phyloP scores from a whole-genome alignment of 352 stramenopile genomes.

The Hyaloperonospora arabidopsidis region DNA sequence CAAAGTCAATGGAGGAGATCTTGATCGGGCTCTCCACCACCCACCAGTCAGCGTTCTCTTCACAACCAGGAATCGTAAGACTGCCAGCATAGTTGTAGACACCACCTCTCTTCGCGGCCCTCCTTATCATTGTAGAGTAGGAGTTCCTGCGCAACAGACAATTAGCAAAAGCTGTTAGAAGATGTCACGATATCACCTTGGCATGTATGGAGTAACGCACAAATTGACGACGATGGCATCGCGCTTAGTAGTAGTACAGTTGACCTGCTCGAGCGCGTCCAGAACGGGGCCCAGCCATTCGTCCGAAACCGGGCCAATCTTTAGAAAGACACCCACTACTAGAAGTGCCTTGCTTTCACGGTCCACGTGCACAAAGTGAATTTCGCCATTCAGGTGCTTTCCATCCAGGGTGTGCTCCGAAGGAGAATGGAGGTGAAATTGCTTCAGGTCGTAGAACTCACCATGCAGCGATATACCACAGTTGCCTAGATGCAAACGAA shows the following conservation, averaged over 20 bases:
- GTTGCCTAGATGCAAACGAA: not conserved
- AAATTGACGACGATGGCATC: slow-evolving; percentile 19
- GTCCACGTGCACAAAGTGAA: slow-evolving; percentile 15
- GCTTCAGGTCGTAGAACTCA: slow-evolving; percentile 17
- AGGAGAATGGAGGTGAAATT: slow-evolving; percentile 40
- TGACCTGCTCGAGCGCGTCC: slow-evolving; percentile 28
- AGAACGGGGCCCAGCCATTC: slow-evolving; percentile 29
- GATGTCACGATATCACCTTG: not conserved
- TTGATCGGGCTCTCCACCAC: slow-evolving; percentile 22
- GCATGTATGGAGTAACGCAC: slow-evolving; percentile 14
- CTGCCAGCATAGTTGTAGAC: slow-evolving; percentile 36
- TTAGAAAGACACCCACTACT: slow-evolving; percentile 36
- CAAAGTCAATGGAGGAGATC: slow-evolving; percentile 24
- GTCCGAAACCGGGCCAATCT: slow-evolving; percentile 16
- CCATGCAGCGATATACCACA: slow-evolving; percentile 7
- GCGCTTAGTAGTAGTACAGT: slow-evolving; percentile 10
- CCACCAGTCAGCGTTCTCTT: slow-evolving; percentile 36
- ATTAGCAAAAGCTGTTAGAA: not conserved
- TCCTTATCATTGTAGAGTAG: slow-evolving; percentile 44
- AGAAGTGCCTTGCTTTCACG: slow-evolving; percentile 28
- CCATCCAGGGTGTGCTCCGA: slow-evolving; percentile 42
- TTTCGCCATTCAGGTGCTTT: slow-evolving; percentile 28
- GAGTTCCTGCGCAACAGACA: slow-evolving; percentile 11
- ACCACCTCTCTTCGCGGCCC: slow-evolving; percentile 12
- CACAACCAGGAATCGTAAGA: slow-evolving; percentile 29